phyloP scores from a whole-genome alignment of 192 early-diverging fungal genomes.

The Podila verticillata region DNA sequence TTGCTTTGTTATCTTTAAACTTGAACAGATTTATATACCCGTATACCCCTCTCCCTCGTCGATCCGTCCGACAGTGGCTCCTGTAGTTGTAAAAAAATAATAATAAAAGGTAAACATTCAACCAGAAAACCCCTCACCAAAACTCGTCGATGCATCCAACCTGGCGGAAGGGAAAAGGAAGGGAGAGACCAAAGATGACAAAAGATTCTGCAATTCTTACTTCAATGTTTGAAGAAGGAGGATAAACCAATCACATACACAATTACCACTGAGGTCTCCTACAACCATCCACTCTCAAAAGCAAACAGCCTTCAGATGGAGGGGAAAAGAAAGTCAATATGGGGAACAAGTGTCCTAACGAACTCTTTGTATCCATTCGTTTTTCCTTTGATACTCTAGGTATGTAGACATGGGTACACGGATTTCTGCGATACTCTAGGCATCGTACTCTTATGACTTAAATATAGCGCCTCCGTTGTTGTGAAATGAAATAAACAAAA shows the following conservation, averaged over 20 bases:
- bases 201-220: slow-evolving; percentile 53
- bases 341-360: too few species aligned
- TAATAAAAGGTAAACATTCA: background rate
- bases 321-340: too few species aligned
- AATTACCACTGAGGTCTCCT: slow-evolving; percentile 31
- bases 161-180: background rate
- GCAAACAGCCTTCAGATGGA: too few species aligned
- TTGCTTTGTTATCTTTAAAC: too few species aligned
- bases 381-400: too few species aligned
- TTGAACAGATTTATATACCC: background rate
- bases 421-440: too few species aligned
- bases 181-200: slow-evolving; percentile 36
- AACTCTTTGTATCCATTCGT: too few species aligned
- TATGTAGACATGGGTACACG: too few species aligned
- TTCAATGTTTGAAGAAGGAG: slow-evolving; percentile 48
- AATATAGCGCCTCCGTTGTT: too few species aligned
- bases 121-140: background rate
- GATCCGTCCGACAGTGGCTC: background rate
- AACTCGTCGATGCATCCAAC: background rate
- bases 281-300: background rate
- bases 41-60: background rate
- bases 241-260: slow-evolving; percentile 53
- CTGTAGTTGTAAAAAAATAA: slow-evolving; percentile 3
- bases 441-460: too few species aligned
- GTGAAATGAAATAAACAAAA: too few species aligned